Evolutionary conservation across 176 grass and related monocot species (phyloP).

Genomic region (Aegilops umbellulata): DNA sequence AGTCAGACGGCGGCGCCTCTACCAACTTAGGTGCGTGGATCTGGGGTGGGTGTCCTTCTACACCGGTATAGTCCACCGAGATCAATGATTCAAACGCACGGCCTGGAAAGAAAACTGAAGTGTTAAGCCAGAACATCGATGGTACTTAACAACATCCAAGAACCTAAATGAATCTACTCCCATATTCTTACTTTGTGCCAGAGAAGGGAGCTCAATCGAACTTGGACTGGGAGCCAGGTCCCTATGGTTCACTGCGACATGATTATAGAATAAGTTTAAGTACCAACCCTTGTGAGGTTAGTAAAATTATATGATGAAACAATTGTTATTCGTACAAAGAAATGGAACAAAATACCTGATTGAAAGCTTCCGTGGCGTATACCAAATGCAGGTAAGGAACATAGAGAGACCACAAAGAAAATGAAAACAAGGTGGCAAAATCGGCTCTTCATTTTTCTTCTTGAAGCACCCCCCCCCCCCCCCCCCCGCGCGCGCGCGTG

Average conservation of each 20-base stretch:
- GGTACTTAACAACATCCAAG: background rate
- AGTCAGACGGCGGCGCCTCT: background rate
- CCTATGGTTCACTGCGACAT: background rate
- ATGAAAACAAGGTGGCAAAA: background rate
- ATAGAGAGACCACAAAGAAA: background rate
- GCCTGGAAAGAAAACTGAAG: background rate
- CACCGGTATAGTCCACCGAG: background rate
- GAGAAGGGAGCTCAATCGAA: background rate
- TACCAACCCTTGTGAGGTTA: background rate
- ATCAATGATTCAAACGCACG: background rate
- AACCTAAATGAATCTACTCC: background rate
- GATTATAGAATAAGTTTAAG: background rate
- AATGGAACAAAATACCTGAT: background rate
- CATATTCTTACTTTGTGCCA: background rate
- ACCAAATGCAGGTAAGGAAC: background rate
- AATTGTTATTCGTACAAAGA: too few relatives aligned
- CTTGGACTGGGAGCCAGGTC: background rate
- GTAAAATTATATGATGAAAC: too few relatives aligned
- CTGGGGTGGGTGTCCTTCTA: background rate
- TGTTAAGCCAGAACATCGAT: background rate
- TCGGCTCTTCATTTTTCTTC: background rate
- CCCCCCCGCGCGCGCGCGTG: too few relatives aligned
- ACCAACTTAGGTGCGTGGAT: background rate
- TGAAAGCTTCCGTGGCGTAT: background rate
- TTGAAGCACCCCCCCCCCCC: too few relatives aligned